Evolutionary conservation across 2,329 filamentous ascomycete species (phyloP).

Genomic region (Coniella lustricola): DNA sequence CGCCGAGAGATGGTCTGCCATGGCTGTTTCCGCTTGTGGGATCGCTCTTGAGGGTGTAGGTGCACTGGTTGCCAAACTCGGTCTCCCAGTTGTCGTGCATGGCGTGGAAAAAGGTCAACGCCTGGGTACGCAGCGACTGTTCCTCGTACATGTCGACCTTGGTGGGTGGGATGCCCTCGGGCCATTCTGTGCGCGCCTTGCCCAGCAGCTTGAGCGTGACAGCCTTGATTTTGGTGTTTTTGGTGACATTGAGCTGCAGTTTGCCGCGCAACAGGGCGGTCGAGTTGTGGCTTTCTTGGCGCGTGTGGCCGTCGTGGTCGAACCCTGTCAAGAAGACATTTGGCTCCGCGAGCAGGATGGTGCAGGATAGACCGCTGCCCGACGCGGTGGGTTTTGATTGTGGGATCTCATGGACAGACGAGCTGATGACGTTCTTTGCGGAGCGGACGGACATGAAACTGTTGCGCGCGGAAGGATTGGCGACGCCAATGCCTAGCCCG

Average conservation of each 20-base stretch:
- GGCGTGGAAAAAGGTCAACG: conserved; percentile 87
- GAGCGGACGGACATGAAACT: conserved; percentile 45
- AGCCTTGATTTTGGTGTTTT: conserved; percentile 88
- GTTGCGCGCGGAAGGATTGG: conserved; percentile 31
- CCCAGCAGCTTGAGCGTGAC: conserved; percentile 82
- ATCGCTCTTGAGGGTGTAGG: conserved; percentile 39
- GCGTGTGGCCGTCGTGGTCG: conserved; percentile 57
- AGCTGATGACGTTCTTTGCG: conserved; percentile 43
- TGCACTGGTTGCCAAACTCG: conserved; percentile 58
- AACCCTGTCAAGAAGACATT: conserved; percentile 74
- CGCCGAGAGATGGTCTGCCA: conserved; percentile 17
- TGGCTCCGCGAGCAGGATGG: conserved; percentile 71
- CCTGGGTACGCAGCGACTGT: conserved; percentile 80
- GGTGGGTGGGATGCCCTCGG: conserved; percentile 84
- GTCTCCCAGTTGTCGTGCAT: conserved; percentile 53
- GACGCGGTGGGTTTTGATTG: conserved; percentile 63
- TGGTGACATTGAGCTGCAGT: conserved; percentile 73
- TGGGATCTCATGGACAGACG: conserved; percentile 46
- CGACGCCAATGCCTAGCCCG: conserved; percentile 2
- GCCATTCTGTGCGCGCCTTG: conserved; percentile 87
- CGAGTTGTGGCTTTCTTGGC: conserved; percentile 48
- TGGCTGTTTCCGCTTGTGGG: conserved; percentile 28
- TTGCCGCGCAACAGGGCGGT: conserved; percentile 83
- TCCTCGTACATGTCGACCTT: conserved; percentile 80
- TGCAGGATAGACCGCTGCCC: conserved; percentile 67